A percentile compares a stretch with the other conserved stretches of the same genome.
Evolutionary conservation across 257 asterid genomes (phyloP).

Genomic region (Ocimum tenuiflorum): DNA sequence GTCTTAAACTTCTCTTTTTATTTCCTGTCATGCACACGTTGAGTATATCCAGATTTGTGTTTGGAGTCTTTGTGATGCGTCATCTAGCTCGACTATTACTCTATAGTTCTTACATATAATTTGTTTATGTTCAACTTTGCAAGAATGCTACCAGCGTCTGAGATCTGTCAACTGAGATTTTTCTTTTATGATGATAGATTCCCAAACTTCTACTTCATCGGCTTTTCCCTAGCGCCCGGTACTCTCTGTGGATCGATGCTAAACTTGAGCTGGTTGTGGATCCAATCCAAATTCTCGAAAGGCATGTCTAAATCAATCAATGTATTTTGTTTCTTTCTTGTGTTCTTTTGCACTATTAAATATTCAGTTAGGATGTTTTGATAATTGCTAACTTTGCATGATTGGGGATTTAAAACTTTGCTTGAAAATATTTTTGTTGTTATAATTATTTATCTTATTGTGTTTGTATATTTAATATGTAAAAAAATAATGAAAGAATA

Average conservation of each 20-base stretch:
- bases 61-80: not conserved
- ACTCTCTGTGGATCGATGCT: constrained; percentile 92
- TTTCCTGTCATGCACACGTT: not conserved
- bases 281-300: constrained; percentile 82
- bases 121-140: not conserved
- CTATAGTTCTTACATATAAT: not conserved
- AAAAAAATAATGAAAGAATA: too few relatives aligned
- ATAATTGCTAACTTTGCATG: too few relatives aligned
- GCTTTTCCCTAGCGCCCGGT: constrained; percentile 74
- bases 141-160: not conserved
- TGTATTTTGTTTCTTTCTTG: too few relatives aligned
- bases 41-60: not conserved
- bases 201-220: constrained; percentile 89
- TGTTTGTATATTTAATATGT: too few relatives aligned
- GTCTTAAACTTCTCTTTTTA: not conserved
- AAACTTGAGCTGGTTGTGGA: constrained; percentile 89
- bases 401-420: too few relatives aligned
- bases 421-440: too few relatives aligned
- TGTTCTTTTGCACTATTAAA: too few relatives aligned
- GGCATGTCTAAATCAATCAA: constrained; percentile 32
- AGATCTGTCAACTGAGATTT: constrained; percentile 1
- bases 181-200: constrained; percentile 44
- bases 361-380: too few relatives aligned
- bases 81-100: not conserved
- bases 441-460: too few relatives aligned